These are phyloP conservation scores for Camelina hispida DNA, from an alignment of 345 rosid species.

Conservation along the genomic window DNA sequence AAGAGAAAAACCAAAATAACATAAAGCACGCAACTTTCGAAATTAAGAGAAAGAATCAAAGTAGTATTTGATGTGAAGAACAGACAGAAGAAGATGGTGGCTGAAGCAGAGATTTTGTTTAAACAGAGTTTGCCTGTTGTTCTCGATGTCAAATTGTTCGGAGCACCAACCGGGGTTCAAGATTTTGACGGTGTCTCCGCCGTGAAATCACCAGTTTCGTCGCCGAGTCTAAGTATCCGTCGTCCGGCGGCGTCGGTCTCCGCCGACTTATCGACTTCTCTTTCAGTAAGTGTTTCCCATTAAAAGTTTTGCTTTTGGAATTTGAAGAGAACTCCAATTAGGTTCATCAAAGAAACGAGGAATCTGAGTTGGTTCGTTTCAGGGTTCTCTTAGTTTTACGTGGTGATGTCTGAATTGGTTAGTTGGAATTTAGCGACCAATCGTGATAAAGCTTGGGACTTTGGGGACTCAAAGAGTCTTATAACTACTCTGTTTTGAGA, in stretches of 20 bases:
- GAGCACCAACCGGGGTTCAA: constrained; percentile 2
- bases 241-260: neutral
- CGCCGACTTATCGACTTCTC: neutral
- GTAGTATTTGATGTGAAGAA: neutral
- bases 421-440: no score
- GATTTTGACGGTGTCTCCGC: neutral
- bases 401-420: no score
- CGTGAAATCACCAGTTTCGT: neutral
- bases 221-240: neutral
- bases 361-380: no score
- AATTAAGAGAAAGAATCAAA: no score
- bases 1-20: neutral
- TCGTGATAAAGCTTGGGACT: no score
- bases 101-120: constrained; percentile 65
- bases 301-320: neutral
- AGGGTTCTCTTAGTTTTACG: no score
- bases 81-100: constrained; percentile 48
- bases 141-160: constrained; percentile 53
- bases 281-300: neutral
- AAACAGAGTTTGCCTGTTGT: constrained; percentile 60
- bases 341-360: neutral
- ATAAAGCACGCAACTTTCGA: neutral
- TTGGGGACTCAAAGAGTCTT: no score
- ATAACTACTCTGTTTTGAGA: no score
- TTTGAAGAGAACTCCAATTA: no score